Percentiles rank a stretch among this genome's conserved stretches.
phyloP scores from a whole-genome alignment of 2,329 filamentous ascomycete genomes.

The Clathrospora elynae region DNA sequence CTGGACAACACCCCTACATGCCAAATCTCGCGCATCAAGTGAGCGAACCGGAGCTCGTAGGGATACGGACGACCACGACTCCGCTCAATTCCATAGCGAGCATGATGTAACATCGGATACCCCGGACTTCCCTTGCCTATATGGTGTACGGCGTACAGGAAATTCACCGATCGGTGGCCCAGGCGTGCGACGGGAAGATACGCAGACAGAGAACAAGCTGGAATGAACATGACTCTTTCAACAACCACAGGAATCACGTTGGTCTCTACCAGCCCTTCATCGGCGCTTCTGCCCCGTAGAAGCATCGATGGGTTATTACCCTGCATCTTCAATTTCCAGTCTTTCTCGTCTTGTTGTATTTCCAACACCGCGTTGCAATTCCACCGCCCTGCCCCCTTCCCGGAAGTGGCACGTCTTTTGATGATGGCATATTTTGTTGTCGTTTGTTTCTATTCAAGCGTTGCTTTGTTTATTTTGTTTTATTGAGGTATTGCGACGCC shows the following conservation, averaged over 20 bases:
- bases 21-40: constrained; percentile 35
- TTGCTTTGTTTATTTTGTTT: constrained; percentile 10
- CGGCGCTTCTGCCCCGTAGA: too few relatives aligned
- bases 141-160: background rate
- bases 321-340: too few relatives aligned
- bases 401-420: too few relatives aligned
- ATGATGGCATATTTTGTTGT: too few relatives aligned
- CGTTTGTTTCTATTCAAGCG: constrained; percentile 13
- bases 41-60: constrained; percentile 45
- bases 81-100: constrained; percentile 44
- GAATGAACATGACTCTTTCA: background rate
- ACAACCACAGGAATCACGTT: too few relatives aligned
- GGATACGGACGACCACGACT: constrained; percentile 38
- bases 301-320: too few relatives aligned
- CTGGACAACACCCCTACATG: constrained; percentile 21
- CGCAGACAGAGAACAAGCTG: too few relatives aligned
- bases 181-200: background rate
- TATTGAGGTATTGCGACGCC: background rate
- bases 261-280: too few relatives aligned
- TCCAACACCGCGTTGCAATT: too few relatives aligned
- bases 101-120: constrained; percentile 34
- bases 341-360: too few relatives aligned
- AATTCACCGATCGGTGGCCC: background rate
- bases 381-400: too few relatives aligned
- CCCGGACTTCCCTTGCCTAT: too few relatives aligned